These are phyloP conservation scores for Colletotrichum australisinense DNA, from an alignment of 2,329 filamentous ascomycete species.

Conservation along the genomic window DNA sequence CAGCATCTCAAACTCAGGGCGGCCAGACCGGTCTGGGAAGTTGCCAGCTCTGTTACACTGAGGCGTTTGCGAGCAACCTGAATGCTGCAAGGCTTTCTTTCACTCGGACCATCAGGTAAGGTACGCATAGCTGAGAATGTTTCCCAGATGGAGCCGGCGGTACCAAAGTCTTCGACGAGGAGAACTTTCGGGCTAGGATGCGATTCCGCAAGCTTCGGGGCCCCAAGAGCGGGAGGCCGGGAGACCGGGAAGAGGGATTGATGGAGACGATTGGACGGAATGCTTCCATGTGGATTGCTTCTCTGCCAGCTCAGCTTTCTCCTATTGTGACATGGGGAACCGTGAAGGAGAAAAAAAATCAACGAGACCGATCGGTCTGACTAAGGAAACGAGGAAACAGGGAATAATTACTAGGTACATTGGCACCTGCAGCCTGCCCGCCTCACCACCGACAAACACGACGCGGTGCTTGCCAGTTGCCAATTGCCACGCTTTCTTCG, in stretches of 20 bases:
- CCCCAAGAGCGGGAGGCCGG: conserved; percentile 32
- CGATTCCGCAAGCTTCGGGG: conserved; percentile 16
- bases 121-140: not conserved
- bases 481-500: conserved; percentile 67
- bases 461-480: not conserved
- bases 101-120: not conserved
- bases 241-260: conserved; percentile 31
- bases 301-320: conserved; percentile 31
- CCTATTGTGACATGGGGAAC: conserved; percentile 27
- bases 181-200: conserved; percentile 10
- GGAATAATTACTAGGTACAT: not conserved
- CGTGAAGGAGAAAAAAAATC: not conserved
- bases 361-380: conserved; percentile 24
- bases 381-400: conserved; percentile 2
- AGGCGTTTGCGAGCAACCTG: not conserved
- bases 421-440: not conserved
- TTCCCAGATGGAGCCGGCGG: not conserved
- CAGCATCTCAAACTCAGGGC: conserved; percentile 21
- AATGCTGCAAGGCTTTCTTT: not conserved
- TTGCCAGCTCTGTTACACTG: conserved; percentile 11
- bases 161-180: not conserved
- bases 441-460: not conserved
- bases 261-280: conserved; percentile 13
- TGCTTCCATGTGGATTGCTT: conserved; percentile 9
- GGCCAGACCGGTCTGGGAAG: conserved; percentile 16